These are phyloP conservation scores for Erysimum cheiranthoides DNA, from an alignment of 345 rosid genomes.

Conservation along the genomic window DNA sequence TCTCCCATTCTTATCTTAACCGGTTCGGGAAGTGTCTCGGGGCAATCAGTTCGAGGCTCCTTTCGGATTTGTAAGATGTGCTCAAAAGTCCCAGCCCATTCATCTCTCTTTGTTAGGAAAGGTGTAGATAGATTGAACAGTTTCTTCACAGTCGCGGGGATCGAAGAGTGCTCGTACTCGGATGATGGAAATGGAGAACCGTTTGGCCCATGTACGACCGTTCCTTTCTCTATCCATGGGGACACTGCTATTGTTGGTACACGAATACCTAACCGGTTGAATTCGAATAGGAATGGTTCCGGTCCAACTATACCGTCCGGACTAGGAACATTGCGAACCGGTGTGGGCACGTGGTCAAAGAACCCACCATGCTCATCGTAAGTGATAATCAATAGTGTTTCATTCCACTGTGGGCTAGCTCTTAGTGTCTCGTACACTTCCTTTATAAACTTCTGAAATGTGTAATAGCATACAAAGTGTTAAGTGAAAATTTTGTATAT, in stretches of 20 bases:
- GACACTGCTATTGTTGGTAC: slow-evolving; percentile 84
- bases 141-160: slow-evolving; percentile 91
- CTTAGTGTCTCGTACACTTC: slow-evolving; percentile 91
- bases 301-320: slow-evolving; percentile 92
- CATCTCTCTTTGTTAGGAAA: slow-evolving; percentile 83
- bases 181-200: slow-evolving; percentile 82
- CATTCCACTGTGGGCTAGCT: slow-evolving; percentile 91
- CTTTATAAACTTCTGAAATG: slow-evolving; percentile 51
- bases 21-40: slow-evolving; percentile 69
- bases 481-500: not conserved
- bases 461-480: slow-evolving; percentile 1
- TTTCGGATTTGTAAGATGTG: slow-evolving; percentile 58
- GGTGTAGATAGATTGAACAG: slow-evolving; percentile 66
- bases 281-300: slow-evolving; percentile 67
- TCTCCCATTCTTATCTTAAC: slow-evolving; percentile 61
- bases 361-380: slow-evolving; percentile 97
- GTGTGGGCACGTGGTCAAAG: slow-evolving; percentile 89
- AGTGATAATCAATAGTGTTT: slow-evolving; percentile 75
- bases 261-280: slow-evolving; percentile 79
- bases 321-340: slow-evolving; percentile 77
- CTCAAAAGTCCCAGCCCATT: slow-evolving; percentile 92
- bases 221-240: slow-evolving; percentile 88
- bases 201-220: slow-evolving; percentile 86
- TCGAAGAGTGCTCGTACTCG: slow-evolving; percentile 88
- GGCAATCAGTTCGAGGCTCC: slow-evolving; percentile 84